Percentiles rank a stretch among this genome's conserved stretches.
These are phyloP conservation scores for Wickerhamomyces ciferrii DNA, from an alignment of 805 yeast species.

Conservation along the genomic window DNA sequence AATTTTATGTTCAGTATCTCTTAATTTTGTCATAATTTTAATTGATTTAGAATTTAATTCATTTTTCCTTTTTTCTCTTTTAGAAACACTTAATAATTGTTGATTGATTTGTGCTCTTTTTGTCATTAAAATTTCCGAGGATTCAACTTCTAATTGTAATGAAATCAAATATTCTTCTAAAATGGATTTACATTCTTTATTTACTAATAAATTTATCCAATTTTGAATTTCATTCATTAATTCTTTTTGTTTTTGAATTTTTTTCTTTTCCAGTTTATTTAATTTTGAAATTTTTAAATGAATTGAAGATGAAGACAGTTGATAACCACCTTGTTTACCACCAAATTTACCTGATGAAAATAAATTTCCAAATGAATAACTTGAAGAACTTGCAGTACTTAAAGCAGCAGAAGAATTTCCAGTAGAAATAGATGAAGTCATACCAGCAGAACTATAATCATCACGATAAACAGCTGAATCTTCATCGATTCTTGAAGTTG, in stretches of 20 bases:
- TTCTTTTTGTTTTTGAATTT: slow-evolving; percentile 29
- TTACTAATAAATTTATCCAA: slow-evolving; percentile 38
- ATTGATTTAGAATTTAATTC: slow-evolving; percentile 32
- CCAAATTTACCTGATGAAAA: no score
- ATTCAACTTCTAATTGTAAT: slow-evolving; percentile 32
- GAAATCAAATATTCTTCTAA: slow-evolving; percentile 32
- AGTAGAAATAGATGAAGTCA: no score
- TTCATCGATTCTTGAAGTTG: no score
- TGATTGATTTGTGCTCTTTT: slow-evolving; percentile 38
- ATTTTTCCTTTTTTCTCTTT: slow-evolving; percentile 43
- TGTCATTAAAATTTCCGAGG: slow-evolving; percentile 31
- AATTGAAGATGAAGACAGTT: slow-evolving; percentile 24
- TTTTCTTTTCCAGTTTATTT: slow-evolving; percentile 34
- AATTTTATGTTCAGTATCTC: slow-evolving; percentile 37
- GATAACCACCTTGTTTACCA: slow-evolving; percentile 5
- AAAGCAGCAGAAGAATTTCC: no score
- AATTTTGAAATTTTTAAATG: slow-evolving; percentile 29
- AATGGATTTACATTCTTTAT: slow-evolving; percentile 34
- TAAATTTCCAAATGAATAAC: no score
- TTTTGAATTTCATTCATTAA: slow-evolving; percentile 32
- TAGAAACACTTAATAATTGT: slow-evolving; percentile 39
- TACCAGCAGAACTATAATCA: no score
- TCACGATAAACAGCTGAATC: no score
- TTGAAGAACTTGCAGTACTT: no score
- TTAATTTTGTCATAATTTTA: slow-evolving; percentile 31